Evolutionary conservation across 805 yeast genomes (phyloP), one percentile per base, ranked within the genome.

Genomic region (Lachancea lanzarotensis): DNA sequence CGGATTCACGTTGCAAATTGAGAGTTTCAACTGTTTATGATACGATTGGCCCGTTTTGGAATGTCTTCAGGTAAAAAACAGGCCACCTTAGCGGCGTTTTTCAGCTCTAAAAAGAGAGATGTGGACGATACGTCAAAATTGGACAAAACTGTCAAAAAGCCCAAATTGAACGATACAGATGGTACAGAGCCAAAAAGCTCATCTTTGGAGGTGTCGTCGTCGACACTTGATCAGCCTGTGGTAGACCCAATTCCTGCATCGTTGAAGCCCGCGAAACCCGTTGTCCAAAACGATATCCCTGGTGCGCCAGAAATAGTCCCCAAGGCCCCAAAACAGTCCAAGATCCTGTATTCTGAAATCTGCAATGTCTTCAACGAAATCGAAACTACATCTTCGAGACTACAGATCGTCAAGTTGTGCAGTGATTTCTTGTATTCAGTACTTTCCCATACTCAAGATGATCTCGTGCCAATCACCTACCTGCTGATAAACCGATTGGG

Each of bases 401-500:
- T 93, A 40, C 86, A 88, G 52, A 91, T 90, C 57, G 78, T 85
- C 17, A 80, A 85, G 35, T 68, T 78, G 45, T 81, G 91, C 13
- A 76, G 95, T 0, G 81, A 79, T 39, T 84, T 90, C 60, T 84
- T 85, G 60, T 65, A 74, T 11, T 75, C 77, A 35, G 80, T 88
- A 0, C 68, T 93, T 43, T 62, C 72, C 22, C 70, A 74, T 36
- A 72, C 78, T 36, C 77, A 81, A 2, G 52, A 62, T 3, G 77
- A 75, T 37, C 66, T 93, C 43, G 73, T 86, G 6, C 79, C 77
- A 45, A 80, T 87, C 1, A 84, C 90, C 1, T 93, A 91, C 55
- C 72, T 93, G 15, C 84, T 85, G 66, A 89, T 91, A 60, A 91
- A 91, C 61, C 71, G 91, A 49, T 68, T 90, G 9, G 96, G 97